Evolutionary conservation across 78 protist species (phyloP).

Genomic region (Parvularia atlantis): DNA sequence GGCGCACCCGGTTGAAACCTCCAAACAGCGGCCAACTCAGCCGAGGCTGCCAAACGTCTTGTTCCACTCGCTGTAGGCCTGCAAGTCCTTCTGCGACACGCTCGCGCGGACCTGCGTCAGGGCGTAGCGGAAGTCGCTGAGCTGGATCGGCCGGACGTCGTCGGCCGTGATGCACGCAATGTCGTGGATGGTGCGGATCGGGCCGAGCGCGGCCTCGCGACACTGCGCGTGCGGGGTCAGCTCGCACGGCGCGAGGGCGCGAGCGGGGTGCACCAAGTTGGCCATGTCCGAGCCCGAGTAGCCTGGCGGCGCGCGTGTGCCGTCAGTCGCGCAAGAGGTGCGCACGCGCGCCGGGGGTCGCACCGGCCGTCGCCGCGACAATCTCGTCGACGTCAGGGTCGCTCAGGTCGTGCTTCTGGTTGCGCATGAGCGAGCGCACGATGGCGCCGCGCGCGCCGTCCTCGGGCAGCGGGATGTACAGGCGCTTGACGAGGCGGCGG

Average conservation of each 20-base stretch:
- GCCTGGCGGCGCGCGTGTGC: too few relatives aligned
- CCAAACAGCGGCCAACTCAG: too few relatives aligned
- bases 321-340: slow-evolving; percentile 12
- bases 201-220: slow-evolving; percentile 15
- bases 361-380: not conserved
- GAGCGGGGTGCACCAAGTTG: too few relatives aligned
- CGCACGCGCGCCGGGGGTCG: too few relatives aligned
- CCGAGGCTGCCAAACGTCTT: not conserved
- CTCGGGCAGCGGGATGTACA: slow-evolving; percentile 72
- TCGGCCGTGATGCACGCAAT: not conserved
- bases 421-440: slow-evolving; percentile 9
- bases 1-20: too few relatives aligned
- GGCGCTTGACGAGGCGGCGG: slow-evolving; percentile 54
- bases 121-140: not conserved
- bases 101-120: slow-evolving; percentile 11
- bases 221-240: too few relatives aligned
- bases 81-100: not conserved
- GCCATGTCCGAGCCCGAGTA: slow-evolving; percentile 14
- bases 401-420: not conserved
- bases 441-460: slow-evolving; percentile 33
- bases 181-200: not conserved
- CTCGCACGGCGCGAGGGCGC: too few relatives aligned
- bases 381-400: slow-evolving; percentile 3
- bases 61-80: not conserved
- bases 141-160: not conserved